Evolutionary conservation across 2,329 filamentous ascomycete genomes (phyloP).

Genomic region (Ophiosphaerella herpotricha): DNA sequence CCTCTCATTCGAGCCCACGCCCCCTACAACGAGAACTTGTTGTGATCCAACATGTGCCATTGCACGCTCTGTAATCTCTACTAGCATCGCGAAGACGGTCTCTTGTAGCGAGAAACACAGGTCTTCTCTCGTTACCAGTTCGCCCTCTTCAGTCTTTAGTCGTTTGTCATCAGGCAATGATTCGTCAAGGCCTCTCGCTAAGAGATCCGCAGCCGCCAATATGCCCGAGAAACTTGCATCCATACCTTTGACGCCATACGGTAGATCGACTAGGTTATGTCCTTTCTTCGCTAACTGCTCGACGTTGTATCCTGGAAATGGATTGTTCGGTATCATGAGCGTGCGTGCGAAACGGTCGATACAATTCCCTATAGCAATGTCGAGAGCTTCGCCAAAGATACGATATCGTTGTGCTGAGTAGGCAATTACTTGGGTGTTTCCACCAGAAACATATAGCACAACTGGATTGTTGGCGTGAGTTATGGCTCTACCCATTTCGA

Average conservation of each 20-base stretch:
- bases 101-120: constrained; percentile 95
- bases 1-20: constrained; percentile 92
- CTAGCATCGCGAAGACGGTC: constrained; percentile 94
- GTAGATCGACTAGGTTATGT: constrained; percentile 77
- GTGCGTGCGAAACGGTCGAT: constrained; percentile 94
- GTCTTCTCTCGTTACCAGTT: constrained; percentile 75
- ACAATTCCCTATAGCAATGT: constrained; percentile 97
- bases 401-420: constrained; percentile 94
- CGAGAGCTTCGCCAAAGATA: constrained; percentile 96
- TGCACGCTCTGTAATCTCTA: constrained; percentile 96
- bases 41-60: constrained; percentile 95
- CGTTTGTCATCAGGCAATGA: constrained; percentile 44
- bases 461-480: constrained; percentile 90
- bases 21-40: constrained; percentile 93
- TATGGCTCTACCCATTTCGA: constrained; percentile 96
- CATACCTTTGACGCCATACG: constrained; percentile 98
- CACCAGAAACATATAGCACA: constrained; percentile 92
- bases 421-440: constrained; percentile 97
- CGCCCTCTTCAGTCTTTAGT: constrained; percentile 53
- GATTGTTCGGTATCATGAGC: constrained; percentile 89
- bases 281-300: constrained; percentile 85
- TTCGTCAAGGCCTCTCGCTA: constrained; percentile 69
- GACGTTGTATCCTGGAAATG: constrained; percentile 96
- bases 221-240: constrained; percentile 96
- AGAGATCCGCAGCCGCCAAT: constrained; percentile 77